Base-by-base conservation (phyloP, 2,329 filamentous ascomycete genomes). In the Penicillium sp. region DNA sequence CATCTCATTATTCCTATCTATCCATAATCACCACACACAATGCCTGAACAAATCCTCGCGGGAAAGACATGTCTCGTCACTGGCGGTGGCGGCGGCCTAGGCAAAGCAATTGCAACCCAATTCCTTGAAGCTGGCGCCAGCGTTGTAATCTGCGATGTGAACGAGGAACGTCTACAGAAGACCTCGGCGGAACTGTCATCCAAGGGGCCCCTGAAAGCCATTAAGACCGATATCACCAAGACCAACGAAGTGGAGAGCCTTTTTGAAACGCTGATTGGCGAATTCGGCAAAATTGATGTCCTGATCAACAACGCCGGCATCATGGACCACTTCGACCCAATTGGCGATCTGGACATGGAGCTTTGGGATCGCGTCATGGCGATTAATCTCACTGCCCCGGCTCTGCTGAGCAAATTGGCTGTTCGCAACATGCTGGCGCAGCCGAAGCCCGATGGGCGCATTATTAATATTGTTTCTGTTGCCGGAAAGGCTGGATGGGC, bases 281-380 rank as follows among this genome's bases (percentile, higher is more conserved):
- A 60, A 21, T 82, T 81, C 59, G 76, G 76, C 29, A 72, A 74
- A n/a, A 68, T 84, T 19, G 84, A 87, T 68, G 73, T 85, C n/a
- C 72, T 87, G 5, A 70, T 86, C 65, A 85, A 85, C 71, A 83
- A 82, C 59, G 83, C 83, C 10, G 84, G 80, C 23, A 75, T 86
- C 45, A 81, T 84, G 74, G 84, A 86, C 65, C 73, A 71, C 29
- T 84, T 86, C 61, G 79, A 82, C 43, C 78, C 82, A 0, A 80
- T 80, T 0, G 83, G 79, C 16, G 74, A 75, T 8, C 68, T 79
- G 50, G 74, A 79, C 21, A 73, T 75, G 57, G 70, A 69, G 1
- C 64, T 77, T 2, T 86, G 82, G 83, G 78, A 85, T 58, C 73
- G 73, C 4, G 79, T 86, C 6, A 75, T 87, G 36, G 76, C 75